These are phyloP conservation scores for Cytidiella melzeri DNA, from an alignment of 768 basidiomycete species.

Conservation along the genomic window DNA sequence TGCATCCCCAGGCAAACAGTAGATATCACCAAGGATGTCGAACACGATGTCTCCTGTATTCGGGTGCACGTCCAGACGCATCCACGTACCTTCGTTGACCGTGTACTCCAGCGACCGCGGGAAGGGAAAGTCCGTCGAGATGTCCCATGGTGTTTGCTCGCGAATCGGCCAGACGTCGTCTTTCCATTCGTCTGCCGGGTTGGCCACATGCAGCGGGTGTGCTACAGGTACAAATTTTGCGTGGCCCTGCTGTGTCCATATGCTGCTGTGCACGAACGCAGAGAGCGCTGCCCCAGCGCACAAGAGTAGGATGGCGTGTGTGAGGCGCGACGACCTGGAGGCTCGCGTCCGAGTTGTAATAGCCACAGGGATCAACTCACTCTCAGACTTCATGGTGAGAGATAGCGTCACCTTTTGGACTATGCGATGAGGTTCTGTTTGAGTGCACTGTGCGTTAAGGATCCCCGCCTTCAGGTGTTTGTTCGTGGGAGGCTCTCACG, in stretches of 20 bases:
- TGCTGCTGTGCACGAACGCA: background rate
- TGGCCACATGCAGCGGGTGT: background rate
- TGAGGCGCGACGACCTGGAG: background rate
- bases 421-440: no score
- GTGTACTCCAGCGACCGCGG: slow-evolving; percentile 62
- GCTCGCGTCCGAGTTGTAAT: background rate
- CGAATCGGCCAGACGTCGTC: slow-evolving; percentile 62
- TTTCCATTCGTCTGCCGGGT: slow-evolving; percentile 39
- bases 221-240: background rate
- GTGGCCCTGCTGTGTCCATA: slow-evolving; percentile 1
- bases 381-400: background rate
- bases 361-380: background rate
- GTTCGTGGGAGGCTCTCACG: no score
- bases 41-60: slow-evolving; percentile 64
- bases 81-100: slow-evolving; percentile 70
- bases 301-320: background rate
- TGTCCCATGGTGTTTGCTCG: slow-evolving; percentile 56
- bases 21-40: slow-evolving; percentile 70
- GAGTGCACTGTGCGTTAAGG: no score
- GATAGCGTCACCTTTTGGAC: no score
- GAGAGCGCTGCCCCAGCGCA: slow-evolving; percentile 2
- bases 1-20: slow-evolving; percentile 51
- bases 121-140: slow-evolving; percentile 69
- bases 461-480: no score
- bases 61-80: slow-evolving; percentile 70